A percentile compares a stretch with the other conserved stretches of the same genome.
Evolutionary conservation across 768 basidiomycete genomes (phyloP).

Genomic region (Kwoniella dejecticola): DNA sequence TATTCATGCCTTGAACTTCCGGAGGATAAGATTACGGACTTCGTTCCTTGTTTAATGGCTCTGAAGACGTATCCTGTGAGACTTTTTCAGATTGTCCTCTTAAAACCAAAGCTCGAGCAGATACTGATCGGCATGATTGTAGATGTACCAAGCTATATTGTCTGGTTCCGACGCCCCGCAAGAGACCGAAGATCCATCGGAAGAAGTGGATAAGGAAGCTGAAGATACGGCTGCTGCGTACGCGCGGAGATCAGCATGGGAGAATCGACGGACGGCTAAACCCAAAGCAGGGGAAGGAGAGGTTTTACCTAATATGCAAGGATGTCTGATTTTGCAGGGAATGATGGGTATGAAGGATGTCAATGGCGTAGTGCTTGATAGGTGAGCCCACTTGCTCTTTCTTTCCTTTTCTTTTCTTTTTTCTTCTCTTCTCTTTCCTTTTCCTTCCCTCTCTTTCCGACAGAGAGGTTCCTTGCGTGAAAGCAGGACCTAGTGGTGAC

Average conservation of each 20-base stretch:
- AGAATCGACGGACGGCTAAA: slow-evolving; percentile 44
- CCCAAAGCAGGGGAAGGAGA: slow-evolving; percentile 51
- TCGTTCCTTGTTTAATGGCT: slow-evolving; percentile 70
- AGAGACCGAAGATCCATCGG: slow-evolving; percentile 26
- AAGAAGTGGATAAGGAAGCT: slow-evolving; percentile 35
- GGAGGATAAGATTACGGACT: slow-evolving; percentile 60
- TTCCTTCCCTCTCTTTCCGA: too few relatives aligned
- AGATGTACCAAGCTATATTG: slow-evolving; percentile 47
- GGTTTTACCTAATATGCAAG: slow-evolving; percentile 74
- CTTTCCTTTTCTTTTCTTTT: too few relatives aligned
- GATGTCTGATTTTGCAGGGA: slow-evolving; percentile 80
- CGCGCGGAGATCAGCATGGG: slow-evolving; percentile 41
- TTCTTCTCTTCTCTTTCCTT: too few relatives aligned
- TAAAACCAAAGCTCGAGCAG: too few relatives aligned
- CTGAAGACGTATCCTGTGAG: slow-evolving; percentile 56
- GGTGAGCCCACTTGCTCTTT: slow-evolving; percentile 60
- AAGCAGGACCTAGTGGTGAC: too few relatives aligned
- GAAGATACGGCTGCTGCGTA: slow-evolving; percentile 50
- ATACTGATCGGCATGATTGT: not conserved
- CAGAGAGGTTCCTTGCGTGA: too few relatives aligned
- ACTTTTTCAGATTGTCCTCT: too few relatives aligned
- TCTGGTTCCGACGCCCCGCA: slow-evolving; percentile 26
- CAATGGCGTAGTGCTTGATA: slow-evolving; percentile 69
- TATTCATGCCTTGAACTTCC: slow-evolving; percentile 65
- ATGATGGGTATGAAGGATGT: slow-evolving; percentile 71